A percentile compares a stretch with the other conserved stretches of the same genome.
Conservation (phyloP, 345 rosid species). For the Pseudoturritis turrita region DNA sequence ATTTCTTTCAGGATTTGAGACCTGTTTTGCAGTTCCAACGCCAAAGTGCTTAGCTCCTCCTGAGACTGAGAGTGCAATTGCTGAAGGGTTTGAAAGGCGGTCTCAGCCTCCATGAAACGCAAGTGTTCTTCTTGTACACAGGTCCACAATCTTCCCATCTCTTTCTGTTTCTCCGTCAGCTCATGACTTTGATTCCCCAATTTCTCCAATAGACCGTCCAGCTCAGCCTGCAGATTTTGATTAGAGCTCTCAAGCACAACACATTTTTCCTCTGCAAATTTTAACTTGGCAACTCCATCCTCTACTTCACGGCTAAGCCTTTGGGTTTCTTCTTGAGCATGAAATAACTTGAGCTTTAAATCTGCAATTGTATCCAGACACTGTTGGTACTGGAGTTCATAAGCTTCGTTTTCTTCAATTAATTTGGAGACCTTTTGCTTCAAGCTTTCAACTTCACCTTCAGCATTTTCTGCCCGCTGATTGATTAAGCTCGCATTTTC, state of each 20-base stretch:
- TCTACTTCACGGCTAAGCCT: slow-evolving; percentile 69
- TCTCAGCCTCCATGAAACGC: slow-evolving; percentile 91
- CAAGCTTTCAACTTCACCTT: slow-evolving; percentile 60
- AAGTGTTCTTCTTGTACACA: slow-evolving; percentile 82
- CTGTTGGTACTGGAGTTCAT: slow-evolving; percentile 60
- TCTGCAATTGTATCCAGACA: slow-evolving; percentile 65
- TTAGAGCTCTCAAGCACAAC: slow-evolving; percentile 67
- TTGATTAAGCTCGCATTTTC: slow-evolving; percentile 46
- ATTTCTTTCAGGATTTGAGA: slow-evolving; percentile 56
- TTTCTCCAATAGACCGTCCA: slow-evolving; percentile 58
- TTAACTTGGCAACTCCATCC: slow-evolving; percentile 60
- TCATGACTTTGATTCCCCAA: slow-evolving; percentile 64
- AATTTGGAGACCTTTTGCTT: slow-evolving; percentile 54
- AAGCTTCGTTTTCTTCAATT: slow-evolving; percentile 64
- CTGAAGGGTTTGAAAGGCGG: slow-evolving; percentile 96
- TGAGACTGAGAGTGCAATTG: slow-evolving; percentile 93
- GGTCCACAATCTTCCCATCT: slow-evolving; percentile 80
- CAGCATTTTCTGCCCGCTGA: slow-evolving; percentile 63
- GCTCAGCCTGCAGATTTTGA: slow-evolving; percentile 62
- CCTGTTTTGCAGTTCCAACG: slow-evolving; percentile 55
- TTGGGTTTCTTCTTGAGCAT: slow-evolving; percentile 58
- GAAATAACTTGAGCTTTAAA: slow-evolving; percentile 60
- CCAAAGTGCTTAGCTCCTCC: slow-evolving; percentile 82
- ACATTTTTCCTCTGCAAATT: slow-evolving; percentile 81
- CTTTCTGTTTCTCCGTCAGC: slow-evolving; percentile 82